phyloP scores from a whole-genome alignment of 345 rosid species.

The Eucalyptus coolabah region DNA sequence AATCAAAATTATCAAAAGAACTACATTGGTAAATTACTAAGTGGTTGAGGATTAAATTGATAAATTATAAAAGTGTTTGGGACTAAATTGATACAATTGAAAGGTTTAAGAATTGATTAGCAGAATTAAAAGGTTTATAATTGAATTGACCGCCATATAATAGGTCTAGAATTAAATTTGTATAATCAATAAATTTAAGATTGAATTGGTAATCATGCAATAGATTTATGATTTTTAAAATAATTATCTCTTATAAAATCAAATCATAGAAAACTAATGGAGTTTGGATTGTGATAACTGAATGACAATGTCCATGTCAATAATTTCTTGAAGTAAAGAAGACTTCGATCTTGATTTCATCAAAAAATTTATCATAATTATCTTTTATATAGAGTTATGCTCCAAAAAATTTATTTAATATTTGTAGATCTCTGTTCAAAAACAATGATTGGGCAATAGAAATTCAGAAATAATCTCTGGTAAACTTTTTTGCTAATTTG shows the following conservation, averaged over 20 bases:
- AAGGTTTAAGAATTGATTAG: rapidly evolving
- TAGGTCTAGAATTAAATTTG: too few species aligned
- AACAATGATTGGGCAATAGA: neutral
- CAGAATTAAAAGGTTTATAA: too few species aligned
- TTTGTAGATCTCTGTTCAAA: neutral
- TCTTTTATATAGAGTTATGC: neutral
- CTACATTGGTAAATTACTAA: too few species aligned
- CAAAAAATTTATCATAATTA: neutral
- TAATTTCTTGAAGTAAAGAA: neutral
- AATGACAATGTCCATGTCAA: neutral
- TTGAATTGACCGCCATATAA: rapidly evolving
- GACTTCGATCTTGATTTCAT: neutral
- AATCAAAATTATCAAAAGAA: too few species aligned
- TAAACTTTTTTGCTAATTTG: neutral
- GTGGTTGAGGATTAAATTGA: too few species aligned
- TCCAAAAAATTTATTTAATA: neutral
- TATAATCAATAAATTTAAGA: too few species aligned
- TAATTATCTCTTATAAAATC: neutral
- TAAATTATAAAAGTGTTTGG: too few species aligned
- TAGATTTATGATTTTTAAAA: too few species aligned
- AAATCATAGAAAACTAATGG: neutral
- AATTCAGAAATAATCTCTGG: neutral
- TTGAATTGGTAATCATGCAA: too few species aligned
- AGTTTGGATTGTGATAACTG: neutral
- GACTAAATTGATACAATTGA: too few species aligned